phyloP scores from a whole-genome alignment of 2,329 filamentous ascomycete species.

The Penicillium capsulatum region DNA sequence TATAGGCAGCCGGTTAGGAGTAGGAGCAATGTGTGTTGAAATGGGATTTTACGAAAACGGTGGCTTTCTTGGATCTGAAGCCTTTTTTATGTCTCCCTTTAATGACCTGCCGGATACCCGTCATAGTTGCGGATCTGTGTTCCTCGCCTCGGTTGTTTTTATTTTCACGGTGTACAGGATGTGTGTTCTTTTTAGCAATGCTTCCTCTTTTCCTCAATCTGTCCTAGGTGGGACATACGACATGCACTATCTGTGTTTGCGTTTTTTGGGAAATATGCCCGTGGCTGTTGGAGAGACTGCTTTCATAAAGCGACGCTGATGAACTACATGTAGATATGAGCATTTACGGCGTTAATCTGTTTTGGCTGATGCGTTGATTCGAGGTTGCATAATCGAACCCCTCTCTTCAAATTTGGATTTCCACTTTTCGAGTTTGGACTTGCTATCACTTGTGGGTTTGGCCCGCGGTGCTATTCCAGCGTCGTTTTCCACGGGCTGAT shows the following conservation, averaged over 20 bases:
- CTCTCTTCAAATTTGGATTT: slow-evolving; percentile 14
- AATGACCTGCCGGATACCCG: slow-evolving; percentile 20
- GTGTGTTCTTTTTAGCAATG: slow-evolving; percentile 14
- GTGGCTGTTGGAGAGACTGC: slow-evolving; percentile 27
- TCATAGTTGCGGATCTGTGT: slow-evolving; percentile 8
- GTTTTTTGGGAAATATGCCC: slow-evolving; percentile 24
- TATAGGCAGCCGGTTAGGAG: slow-evolving; percentile 21
- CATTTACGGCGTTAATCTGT: slow-evolving; percentile 36
- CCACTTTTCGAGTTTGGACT: too few species aligned
- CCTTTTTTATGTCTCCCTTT: slow-evolving; percentile 17
- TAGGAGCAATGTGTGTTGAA: slow-evolving; percentile 24
- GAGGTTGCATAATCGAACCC: slow-evolving; percentile 9
- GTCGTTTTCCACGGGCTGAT: too few species aligned
- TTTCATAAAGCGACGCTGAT: slow-evolving; percentile 35
- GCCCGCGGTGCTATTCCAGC: too few species aligned
- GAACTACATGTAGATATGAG: slow-evolving; percentile 41
- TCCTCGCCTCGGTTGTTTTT: slow-evolving; percentile 10
- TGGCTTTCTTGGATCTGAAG: slow-evolving; percentile 24
- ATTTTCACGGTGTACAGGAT: slow-evolving; percentile 15
- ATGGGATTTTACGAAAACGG: slow-evolving; percentile 25
- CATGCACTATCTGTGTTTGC: slow-evolving; percentile 21
- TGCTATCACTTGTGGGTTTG: too few species aligned
- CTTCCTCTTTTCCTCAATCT: slow-evolving; percentile 14
- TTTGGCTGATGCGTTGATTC: slow-evolving; percentile 20
- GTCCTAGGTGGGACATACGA: slow-evolving; percentile 19